Evolutionary conservation across 345 rosid species (phyloP), one percentile per base, ranked within the genome.

Genomic region (Luvunga scandens): DNA sequence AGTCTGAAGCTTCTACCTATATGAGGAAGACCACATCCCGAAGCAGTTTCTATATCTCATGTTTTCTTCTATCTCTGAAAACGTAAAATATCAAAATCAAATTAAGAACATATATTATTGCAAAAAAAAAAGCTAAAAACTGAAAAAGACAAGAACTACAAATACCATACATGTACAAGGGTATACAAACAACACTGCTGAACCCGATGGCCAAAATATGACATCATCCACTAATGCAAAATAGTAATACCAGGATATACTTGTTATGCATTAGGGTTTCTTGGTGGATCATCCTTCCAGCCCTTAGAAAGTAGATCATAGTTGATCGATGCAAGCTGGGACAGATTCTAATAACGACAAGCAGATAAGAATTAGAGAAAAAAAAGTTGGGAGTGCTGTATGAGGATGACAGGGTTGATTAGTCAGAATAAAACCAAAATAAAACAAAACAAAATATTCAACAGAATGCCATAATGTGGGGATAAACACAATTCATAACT

Each of bases 321-420:
- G 90, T 97, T 97, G 88, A 97, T 97, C 18, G 98, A 97, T 71
- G 98, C 99, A 36, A 94, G 92, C 90, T 94, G 94, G 42, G 99
- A 93, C 33, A 97, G 94, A 83, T 97, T 97, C 99, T 97, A 83
- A 83, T 68, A 77, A 79, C 42, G 83, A 70, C 53, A 66, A 68
- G 21, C 57, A 55, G 80, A 71, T 6, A 36, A 25, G 9, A 66
- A 75, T 30, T 71, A 65, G 68, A 80, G 66, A 81, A 30, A 34
- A 48, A 50, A 50, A 38, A 66, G 42, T 68, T 13, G 56, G 56
- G 66, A 12, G 31, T 61, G 18, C 13, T 61, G 33, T 27, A 10
- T 27, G 16, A 10, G 31, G 31, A 16, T 16, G 34, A 62, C 16
- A 25, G 33, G 16, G 19, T 12, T 25, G 5, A 27, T 18, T 27